These are phyloP conservation scores for Pythium dissimile DNA, from an alignment of 352 stramenopile species.

Conservation along the genomic window DNA sequence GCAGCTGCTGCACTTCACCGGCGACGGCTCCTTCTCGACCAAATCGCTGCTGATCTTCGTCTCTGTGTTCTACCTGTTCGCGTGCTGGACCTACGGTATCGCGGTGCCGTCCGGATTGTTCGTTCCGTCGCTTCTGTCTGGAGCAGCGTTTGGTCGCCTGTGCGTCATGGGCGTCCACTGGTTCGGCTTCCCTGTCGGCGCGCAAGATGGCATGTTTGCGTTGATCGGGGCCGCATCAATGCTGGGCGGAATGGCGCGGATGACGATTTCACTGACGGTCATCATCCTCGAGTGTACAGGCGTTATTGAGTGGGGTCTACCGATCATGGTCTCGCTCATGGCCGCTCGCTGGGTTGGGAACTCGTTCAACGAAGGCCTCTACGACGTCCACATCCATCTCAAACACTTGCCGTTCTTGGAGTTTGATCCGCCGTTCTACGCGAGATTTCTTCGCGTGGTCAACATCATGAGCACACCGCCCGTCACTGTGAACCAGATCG, in stretches of 20 bases:
- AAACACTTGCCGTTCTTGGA: conserved; percentile 97
- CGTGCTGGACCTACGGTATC: conserved; percentile 96
- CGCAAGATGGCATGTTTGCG: conserved; percentile 92
- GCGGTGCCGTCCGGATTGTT: conserved; percentile 97
- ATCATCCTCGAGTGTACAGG: conserved; percentile 99
- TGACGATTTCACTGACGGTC: conserved; percentile 98
- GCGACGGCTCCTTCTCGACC: conserved; percentile 88
- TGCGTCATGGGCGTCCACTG: conserved; percentile 67
- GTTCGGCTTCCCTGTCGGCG: conserved; percentile 57
- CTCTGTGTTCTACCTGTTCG: conserved; percentile 90
- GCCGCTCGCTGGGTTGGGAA: conserved; percentile 96
- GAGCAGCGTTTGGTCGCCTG: conserved; percentile 93
- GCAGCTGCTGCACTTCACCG: conserved; percentile 96
- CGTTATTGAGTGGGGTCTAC: conserved; percentile 97
- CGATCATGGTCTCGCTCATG: conserved; percentile 98
- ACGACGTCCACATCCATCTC: conserved; percentile 98
- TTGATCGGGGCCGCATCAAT: conserved; percentile 96
- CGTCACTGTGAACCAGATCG: conserved; percentile 63
- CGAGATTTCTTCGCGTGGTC: conserved; percentile 63
- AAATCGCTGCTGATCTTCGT: conserved; percentile 96
- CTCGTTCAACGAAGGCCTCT: conserved; percentile 97
- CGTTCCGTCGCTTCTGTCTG: conserved; percentile 93
- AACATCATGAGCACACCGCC: conserved; percentile 78
- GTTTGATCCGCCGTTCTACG: conserved; percentile 89
- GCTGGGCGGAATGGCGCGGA: conserved; percentile 95